Evolutionary conservation across 2,329 filamentous ascomycete species (phyloP), one percentile per base, ranked within the genome.

Genomic region (Zelopaecilomyces penicillatus): DNA sequence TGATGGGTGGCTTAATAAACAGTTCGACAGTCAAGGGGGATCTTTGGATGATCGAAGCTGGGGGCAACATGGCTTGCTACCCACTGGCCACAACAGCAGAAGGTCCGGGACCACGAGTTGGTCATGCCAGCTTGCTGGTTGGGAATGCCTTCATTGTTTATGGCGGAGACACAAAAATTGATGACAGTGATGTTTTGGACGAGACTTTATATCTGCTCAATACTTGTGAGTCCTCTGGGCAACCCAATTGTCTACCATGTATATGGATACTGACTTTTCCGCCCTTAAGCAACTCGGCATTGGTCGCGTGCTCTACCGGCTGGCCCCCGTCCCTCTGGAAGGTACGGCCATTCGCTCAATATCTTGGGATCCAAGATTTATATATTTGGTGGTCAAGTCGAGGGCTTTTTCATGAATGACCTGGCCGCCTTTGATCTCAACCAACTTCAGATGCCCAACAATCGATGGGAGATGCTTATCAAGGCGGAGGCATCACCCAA

Each of bases 91-190:
- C 93, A 1, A 93, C 89, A 1, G 86, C 89, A 19, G 93, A 98
- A 65, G 93, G 93, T 0, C 94, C 93, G 1, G 90, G 93, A 4
- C 93, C 94, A 2, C 80, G 93, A 69, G 93, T 98, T 42, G 93
- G 93, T 4, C 93, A 98, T 68, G 78, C 91, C 19, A 94, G 90
- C 71, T 72, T 98, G 57, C 75, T 98, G 11, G 93, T 98, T 43
- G 94, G 94, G 46, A 98, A 98, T 65, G 93, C 93, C 1, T 98
- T 97, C 63, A 98, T 98, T 55, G 93, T 98, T 9, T 98, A 97
- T 60, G 94, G 93, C 41, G 93, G 93, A 60, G 94, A 98, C 64
- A 98, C 93, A 42, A 98, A 98, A 66, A 85, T 95, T 61, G 89
- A 96, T 44, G 93, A 97, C 59, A 80, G 81, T 30, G 93, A 98